Evolutionary conservation across 2,329 filamentous ascomycete species (phyloP).

Genomic region (Fusarium pseudocircinatum): DNA sequence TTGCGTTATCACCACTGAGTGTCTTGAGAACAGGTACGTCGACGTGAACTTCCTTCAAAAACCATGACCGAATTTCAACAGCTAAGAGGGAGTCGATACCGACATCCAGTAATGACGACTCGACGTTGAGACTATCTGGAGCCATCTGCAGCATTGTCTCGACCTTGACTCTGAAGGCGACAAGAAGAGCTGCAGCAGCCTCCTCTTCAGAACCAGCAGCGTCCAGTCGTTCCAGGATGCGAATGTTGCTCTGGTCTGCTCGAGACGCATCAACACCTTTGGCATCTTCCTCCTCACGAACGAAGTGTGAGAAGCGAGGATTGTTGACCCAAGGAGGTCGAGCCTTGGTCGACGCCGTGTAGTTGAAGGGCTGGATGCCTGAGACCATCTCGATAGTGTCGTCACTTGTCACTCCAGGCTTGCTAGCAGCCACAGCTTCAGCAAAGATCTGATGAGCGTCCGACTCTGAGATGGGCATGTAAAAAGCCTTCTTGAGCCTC

Average conservation of each 20-base stretch:
- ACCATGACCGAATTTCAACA: constrained; percentile 5
- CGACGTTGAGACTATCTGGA: neutral
- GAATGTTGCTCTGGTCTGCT: neutral
- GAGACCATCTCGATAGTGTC: neutral
- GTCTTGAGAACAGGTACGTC: constrained; percentile 5
- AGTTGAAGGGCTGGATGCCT: neutral
- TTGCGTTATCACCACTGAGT: neutral
- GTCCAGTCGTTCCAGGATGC: neutral
- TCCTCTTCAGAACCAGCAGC: neutral
- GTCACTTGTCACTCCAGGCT: neutral
- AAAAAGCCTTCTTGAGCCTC: neutral
- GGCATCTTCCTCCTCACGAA: neutral
- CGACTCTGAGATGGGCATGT: neutral
- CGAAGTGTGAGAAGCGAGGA: neutral
- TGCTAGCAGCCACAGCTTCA: neutral
- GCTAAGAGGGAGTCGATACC: neutral
- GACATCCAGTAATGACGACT: neutral
- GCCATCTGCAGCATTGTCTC: constrained; percentile 3
- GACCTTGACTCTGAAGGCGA: neutral
- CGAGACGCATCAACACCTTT: neutral
- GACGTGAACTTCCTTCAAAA: neutral
- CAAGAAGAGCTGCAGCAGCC: neutral
- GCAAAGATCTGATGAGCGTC: constrained; percentile 2
- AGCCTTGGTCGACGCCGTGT: neutral
- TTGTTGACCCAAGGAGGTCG: constrained; percentile 3